These are phyloP conservation scores for Leptoxyphium fumago DNA, from an alignment of 2,329 filamentous ascomycete species.

Conservation along the genomic window DNA sequence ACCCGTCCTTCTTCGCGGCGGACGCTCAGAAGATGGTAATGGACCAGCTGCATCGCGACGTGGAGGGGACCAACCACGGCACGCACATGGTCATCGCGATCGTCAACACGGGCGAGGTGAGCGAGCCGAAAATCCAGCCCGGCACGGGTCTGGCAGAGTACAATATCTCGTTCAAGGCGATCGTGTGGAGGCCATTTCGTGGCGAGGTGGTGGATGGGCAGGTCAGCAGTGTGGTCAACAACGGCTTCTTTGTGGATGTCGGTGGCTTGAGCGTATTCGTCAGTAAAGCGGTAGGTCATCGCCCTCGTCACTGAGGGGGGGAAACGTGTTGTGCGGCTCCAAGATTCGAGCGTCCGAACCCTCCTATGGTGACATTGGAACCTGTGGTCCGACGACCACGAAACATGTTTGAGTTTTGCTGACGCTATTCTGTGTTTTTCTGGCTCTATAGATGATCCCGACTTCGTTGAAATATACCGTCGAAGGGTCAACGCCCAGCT, in stretches of 20 bases:
- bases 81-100: conserved; percentile 97
- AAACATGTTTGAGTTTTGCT: conserved; percentile 10
- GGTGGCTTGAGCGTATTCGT: conserved; percentile 69
- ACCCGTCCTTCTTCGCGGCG: conserved; percentile 91
- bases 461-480: conserved; percentile 86
- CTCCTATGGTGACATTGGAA: too few species aligned
- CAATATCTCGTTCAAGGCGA: conserved; percentile 84
- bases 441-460: conserved; percentile 58
- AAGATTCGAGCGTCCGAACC: too few species aligned
- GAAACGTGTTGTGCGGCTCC: too few species aligned
- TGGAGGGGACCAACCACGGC: conserved; percentile 88
- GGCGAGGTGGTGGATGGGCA: conserved; percentile 96
- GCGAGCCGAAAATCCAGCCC: conserved; percentile 70
- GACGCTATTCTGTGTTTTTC: conserved; percentile 4
- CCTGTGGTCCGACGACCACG: too few species aligned
- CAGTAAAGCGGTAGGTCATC: conserved; percentile 56
- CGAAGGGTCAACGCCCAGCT: conserved; percentile 91
- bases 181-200: conserved; percentile 96
- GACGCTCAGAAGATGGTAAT: conserved; percentile 87
- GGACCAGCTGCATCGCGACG: conserved; percentile 76
- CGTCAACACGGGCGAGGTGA: conserved; percentile 91
- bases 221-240: conserved; percentile 78
- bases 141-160: conserved; percentile 88
- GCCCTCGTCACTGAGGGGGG: too few species aligned
- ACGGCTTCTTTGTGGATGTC: conserved; percentile 79